Percentiles rank a stretch among this genome's conserved stretches.
phyloP scores from a whole-genome alignment of 2,329 filamentous ascomycete genomes.

The Sporothrix pallida region DNA sequence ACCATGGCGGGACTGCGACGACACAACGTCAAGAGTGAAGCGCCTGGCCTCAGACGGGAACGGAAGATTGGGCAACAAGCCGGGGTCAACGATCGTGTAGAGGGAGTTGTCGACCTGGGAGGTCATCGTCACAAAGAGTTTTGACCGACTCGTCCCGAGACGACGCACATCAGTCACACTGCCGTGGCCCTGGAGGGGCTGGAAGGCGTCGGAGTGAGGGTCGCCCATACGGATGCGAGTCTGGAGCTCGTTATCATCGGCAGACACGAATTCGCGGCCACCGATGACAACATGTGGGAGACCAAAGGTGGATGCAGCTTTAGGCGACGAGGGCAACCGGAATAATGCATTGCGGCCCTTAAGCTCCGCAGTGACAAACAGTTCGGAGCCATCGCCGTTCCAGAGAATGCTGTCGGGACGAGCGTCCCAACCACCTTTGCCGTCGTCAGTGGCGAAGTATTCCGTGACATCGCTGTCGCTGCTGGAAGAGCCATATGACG shows the following conservation, averaged over 20 bases:
- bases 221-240: background rate
- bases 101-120: slow-evolving; percentile 75
- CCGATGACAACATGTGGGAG: slow-evolving; percentile 57
- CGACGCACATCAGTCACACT: slow-evolving; percentile 62
- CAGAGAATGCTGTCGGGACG: slow-evolving; percentile 62
- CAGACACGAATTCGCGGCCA: slow-evolving; percentile 38
- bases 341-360: slow-evolving; percentile 67
- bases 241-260: slow-evolving; percentile 1
- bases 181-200: slow-evolving; percentile 48
- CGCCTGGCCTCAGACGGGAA: slow-evolving; percentile 22
- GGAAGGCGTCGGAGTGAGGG: slow-evolving; percentile 21
- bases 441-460: slow-evolving; percentile 66
- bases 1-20: slow-evolving; percentile 70
- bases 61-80: background rate
- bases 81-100: slow-evolving; percentile 65
- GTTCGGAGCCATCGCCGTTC: slow-evolving; percentile 62
- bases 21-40: slow-evolving; percentile 53
- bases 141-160: slow-evolving; percentile 38
- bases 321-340: slow-evolving; percentile 62
- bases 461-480: slow-evolving; percentile 58
- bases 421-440: slow-evolving; percentile 66
- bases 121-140: slow-evolving; percentile 68
- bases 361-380: slow-evolving; percentile 78
- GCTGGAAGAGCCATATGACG: background rate
- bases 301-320: slow-evolving; percentile 43